phyloP scores from a whole-genome alignment of 2,329 filamentous ascomycete species.

The Colletotrichum filicis region DNA sequence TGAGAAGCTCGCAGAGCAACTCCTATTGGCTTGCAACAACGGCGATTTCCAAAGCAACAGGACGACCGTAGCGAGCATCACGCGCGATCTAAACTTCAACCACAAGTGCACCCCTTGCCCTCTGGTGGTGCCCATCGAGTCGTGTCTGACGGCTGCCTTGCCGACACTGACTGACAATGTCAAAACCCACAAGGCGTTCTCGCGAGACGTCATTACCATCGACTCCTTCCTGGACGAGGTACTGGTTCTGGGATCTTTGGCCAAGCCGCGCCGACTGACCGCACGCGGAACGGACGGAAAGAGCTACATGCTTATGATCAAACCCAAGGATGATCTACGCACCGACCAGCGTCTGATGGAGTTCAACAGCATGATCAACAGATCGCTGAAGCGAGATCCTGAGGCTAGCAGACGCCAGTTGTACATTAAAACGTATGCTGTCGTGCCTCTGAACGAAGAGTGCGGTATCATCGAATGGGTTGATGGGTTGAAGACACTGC shows the following conservation, averaged over 20 bases:
- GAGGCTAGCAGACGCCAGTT: slow-evolving; percentile 90
- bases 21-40: slow-evolving; percentile 83
- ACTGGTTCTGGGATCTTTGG: slow-evolving; percentile 87
- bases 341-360: slow-evolving; percentile 99
- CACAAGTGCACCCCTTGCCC: slow-evolving; percentile 84
- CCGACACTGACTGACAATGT: slow-evolving; percentile 79
- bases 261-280: slow-evolving; percentile 90
- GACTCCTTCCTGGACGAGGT: slow-evolving; percentile 86
- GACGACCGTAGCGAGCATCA: slow-evolving; percentile 77
- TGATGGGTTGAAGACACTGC: slow-evolving; percentile 91
- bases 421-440: slow-evolving; percentile 96
- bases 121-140: slow-evolving; percentile 90
- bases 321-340: slow-evolving; percentile 96
- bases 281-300: slow-evolving; percentile 91
- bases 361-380: slow-evolving; percentile 98
- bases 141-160: slow-evolving; percentile 83
- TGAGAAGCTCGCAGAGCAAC: slow-evolving; percentile 84
- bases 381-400: slow-evolving; percentile 89
- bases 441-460: slow-evolving; percentile 96
- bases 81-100: slow-evolving; percentile 83
- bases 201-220: slow-evolving; percentile 87
- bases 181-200: slow-evolving; percentile 86
- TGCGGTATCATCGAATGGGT: slow-evolving; percentile 99
- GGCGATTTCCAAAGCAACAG: slow-evolving; percentile 77
- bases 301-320: slow-evolving; percentile 90